Evolutionary conservation across 768 basidiomycete species (phyloP).

Genomic region (Xerocomus potaroensis): DNA sequence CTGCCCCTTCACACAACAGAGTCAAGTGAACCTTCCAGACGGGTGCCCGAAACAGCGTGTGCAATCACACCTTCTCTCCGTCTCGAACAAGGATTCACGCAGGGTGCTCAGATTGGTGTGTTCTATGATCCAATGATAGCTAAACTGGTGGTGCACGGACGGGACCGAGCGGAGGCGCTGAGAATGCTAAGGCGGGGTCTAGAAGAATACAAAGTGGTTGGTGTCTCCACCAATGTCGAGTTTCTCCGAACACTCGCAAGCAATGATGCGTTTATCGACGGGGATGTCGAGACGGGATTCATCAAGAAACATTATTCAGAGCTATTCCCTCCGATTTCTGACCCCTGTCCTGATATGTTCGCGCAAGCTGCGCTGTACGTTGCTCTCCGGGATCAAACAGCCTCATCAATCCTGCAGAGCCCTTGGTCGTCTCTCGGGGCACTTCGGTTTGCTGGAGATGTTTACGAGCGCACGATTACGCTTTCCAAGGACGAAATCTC

Average conservation of each 20-base stretch:
- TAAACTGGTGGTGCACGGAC: conserved; percentile 85
- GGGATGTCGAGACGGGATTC: conserved; percentile 89
- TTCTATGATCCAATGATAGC: conserved; percentile 93
- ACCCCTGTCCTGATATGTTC: conserved; percentile 59
- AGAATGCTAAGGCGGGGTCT: conserved; percentile 75
- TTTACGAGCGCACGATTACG: conserved; percentile 55
- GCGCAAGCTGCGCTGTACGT: conserved; percentile 81
- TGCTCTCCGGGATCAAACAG: conserved; percentile 56
- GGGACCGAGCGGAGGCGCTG: conserved; percentile 80
- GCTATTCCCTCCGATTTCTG: conserved; percentile 65
- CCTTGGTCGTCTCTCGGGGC: conserved; percentile 72
- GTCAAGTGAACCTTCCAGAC: conserved; percentile 18
- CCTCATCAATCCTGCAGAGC: conserved; percentile 31
- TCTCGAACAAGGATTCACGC: conserved; percentile 86
- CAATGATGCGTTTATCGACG: conserved; percentile 70
- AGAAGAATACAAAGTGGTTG: conserved; percentile 87
- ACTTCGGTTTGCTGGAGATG: conserved; percentile 75
- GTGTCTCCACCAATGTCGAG: conserved; percentile 88
- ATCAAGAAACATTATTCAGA: conserved; percentile 85
- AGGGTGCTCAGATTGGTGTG: conserved; percentile 78
- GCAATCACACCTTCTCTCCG: conserved; percentile 59
- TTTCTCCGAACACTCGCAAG: conserved; percentile 78
- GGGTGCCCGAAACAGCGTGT: conserved; percentile 16
- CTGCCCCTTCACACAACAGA: conserved; percentile 30
- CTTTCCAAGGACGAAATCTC: conserved; percentile 55